Evolutionary conservation across 345 rosid genomes (phyloP).

Genomic region (Viola odorata): DNA sequence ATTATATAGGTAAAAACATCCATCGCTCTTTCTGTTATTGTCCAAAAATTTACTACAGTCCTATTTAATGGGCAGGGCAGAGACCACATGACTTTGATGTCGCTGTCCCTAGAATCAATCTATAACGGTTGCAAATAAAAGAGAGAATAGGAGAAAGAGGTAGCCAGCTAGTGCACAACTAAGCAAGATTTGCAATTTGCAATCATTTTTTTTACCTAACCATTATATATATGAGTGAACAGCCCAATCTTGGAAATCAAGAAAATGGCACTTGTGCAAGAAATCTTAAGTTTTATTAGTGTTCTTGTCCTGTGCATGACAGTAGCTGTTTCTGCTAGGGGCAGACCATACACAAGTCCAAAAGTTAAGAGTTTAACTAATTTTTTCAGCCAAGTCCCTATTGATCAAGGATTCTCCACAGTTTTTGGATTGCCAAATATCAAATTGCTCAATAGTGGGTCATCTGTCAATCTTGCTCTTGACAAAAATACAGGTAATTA

Average conservation of each 20-base stretch:
- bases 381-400: slow-evolving; percentile 42
- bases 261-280: slow-evolving; percentile 31
- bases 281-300: slow-evolving; percentile 9
- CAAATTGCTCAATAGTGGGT: slow-evolving; percentile 46
- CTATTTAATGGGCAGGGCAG: slow-evolving; percentile 20
- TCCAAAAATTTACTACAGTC: slow-evolving; percentile 7
- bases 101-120: slow-evolving; percentile 20
- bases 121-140: slow-evolving; percentile 11
- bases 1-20: background rate
- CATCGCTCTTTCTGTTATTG: slow-evolving; percentile 5
- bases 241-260: background rate
- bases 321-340: slow-evolving; percentile 47
- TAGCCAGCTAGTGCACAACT: slow-evolving; percentile 44
- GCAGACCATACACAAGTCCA: slow-evolving; percentile 49
- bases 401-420: slow-evolving; percentile 41
- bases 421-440: slow-evolving; percentile 55
- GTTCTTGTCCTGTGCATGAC: slow-evolving; percentile 36
- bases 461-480: slow-evolving; percentile 58
- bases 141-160: slow-evolving; percentile 7
- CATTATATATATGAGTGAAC: too few relatives aligned
- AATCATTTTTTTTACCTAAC: too few relatives aligned
- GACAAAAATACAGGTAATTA: slow-evolving; percentile 58
- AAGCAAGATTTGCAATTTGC: slow-evolving; percentile 13
- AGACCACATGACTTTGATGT: slow-evolving; percentile 24
- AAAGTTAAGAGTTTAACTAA: slow-evolving; percentile 55